Conservation (phyloP, 1,284 basidiomycete genomes). For the Mycena sp. region DNA sequence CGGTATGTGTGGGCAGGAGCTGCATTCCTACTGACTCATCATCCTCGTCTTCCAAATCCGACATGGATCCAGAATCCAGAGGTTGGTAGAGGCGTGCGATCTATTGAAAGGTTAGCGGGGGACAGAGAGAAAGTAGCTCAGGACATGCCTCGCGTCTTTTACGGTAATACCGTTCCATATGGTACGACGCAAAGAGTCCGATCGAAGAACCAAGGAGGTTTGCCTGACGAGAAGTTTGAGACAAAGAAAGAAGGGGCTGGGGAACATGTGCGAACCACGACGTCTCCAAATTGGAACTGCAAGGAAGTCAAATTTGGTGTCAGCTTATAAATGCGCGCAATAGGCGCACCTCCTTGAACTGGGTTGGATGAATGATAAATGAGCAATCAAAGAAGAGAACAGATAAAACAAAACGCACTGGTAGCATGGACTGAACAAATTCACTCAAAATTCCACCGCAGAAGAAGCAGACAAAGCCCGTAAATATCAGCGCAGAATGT, state of each 20-base stretch:
- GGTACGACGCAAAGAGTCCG: conserved; percentile 74
- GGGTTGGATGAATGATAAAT: not conserved
- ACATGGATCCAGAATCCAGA: conserved; percentile 59
- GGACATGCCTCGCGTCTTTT: conserved; percentile 72
- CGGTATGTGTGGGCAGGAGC: conserved; percentile 64
- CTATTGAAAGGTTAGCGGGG: conserved; percentile 44
- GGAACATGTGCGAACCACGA: conserved; percentile 61
- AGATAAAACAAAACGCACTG: conserved; percentile 53
- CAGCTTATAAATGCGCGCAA: not conserved
- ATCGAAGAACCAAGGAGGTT: conserved; percentile 83
- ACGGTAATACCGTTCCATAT: conserved; percentile 79
- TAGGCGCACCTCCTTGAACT: conserved; percentile 67
- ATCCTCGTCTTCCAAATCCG: conserved; percentile 66
- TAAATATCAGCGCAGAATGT: conserved; percentile 76
- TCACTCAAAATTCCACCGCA: conserved; percentile 89
- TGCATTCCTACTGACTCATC: conserved; percentile 50
- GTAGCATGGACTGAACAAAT: conserved; percentile 83
- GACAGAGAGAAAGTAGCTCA: not conserved
- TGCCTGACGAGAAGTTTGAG: conserved; percentile 57
- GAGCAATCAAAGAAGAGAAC: not conserved
- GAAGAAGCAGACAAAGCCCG: conserved; percentile 75
- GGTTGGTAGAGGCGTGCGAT: conserved; percentile 81
- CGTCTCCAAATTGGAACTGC: conserved; percentile 77
- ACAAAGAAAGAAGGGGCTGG: not conserved
- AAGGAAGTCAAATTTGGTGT: not conserved